Evolutionary conservation across 148 eudicot genomes (phyloP).

Genomic region (Dysphania ambrosioides): DNA sequence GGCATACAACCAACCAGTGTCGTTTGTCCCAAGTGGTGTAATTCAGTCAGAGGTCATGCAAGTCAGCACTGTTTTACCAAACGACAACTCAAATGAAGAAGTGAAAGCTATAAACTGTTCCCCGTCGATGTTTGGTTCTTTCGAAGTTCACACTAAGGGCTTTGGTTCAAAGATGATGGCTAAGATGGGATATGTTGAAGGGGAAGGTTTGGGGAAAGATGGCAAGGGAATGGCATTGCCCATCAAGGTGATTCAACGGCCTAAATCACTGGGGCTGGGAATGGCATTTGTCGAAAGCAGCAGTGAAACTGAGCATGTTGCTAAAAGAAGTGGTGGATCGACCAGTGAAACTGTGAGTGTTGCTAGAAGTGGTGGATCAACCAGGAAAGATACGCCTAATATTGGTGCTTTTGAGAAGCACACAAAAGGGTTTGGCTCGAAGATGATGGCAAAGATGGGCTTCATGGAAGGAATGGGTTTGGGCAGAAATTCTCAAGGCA

Average conservation of each 20-base stretch:
- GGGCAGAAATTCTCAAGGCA: constrained; percentile 90
- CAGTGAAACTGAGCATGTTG: constrained; percentile 19
- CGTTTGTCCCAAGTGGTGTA: constrained; percentile 73
- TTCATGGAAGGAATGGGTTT: constrained; percentile 79
- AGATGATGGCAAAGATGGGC: constrained; percentile 97
- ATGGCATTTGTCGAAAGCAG: constrained; percentile 42
- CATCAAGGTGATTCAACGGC: constrained; percentile 68
- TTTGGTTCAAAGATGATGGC: constrained; percentile 99
- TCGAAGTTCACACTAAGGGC: constrained; percentile 92
- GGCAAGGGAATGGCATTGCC: constrained; percentile 77
- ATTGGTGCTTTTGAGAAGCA: constrained; percentile 80
- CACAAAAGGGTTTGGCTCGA: constrained; percentile 94
- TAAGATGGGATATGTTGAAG: constrained; percentile 90
- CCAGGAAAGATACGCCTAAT: too few species aligned
- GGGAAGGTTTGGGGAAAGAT: constrained; percentile 82
- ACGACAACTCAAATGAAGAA: constrained; percentile 24
- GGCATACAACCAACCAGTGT: constrained; percentile 64
- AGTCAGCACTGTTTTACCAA: too few species aligned
- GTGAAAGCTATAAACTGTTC: constrained; percentile 23
- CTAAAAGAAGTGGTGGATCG: neutral
- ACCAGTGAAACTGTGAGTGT: too few species aligned
- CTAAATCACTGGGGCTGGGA: constrained; percentile 85
- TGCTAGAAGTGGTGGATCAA: too few species aligned
- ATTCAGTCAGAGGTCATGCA: constrained; percentile 51
- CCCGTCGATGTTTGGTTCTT: constrained; percentile 54